phyloP scores from a whole-genome alignment of 2,329 filamentous ascomycete species.

The Nothophoma quercina region DNA sequence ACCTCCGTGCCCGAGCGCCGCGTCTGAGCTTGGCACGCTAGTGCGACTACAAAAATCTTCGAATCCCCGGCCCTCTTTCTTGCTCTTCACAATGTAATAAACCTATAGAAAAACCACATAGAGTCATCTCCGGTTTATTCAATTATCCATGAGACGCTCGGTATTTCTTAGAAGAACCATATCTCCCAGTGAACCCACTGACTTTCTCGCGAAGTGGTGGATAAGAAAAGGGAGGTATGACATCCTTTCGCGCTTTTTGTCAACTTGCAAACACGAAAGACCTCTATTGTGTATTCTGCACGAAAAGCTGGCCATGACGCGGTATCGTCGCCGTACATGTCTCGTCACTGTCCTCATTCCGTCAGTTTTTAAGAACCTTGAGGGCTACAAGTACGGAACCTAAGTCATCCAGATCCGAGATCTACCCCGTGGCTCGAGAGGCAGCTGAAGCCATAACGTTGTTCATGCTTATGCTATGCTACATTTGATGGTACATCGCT shows the following conservation, averaged over 20 bases:
- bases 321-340: no score
- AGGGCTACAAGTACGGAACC: no score
- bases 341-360: no score
- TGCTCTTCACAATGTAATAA: constrained; percentile 71
- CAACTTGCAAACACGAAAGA: neutral
- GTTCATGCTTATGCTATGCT: no score
- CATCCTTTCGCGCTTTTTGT: constrained; percentile 20
- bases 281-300: no score
- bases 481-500: no score
- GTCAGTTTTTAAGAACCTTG: no score
- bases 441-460: no score
- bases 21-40: constrained; percentile 28
- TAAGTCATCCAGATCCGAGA: no score
- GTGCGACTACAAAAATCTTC: constrained; percentile 30
- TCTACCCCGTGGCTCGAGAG: no score
- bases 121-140: constrained; percentile 97
- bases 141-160: constrained; percentile 99
- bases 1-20: constrained; percentile 19
- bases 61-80: constrained; percentile 41
- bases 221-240: constrained; percentile 54
- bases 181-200: constrained; percentile 64
- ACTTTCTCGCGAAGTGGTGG: constrained; percentile 59
- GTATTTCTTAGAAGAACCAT: constrained; percentile 85
- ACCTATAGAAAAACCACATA: constrained; percentile 77
- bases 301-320: no score